Base-by-base conservation (phyloP, 1,139 yeast species). In the Kurtzmaniella quercitrusa region DNA sequence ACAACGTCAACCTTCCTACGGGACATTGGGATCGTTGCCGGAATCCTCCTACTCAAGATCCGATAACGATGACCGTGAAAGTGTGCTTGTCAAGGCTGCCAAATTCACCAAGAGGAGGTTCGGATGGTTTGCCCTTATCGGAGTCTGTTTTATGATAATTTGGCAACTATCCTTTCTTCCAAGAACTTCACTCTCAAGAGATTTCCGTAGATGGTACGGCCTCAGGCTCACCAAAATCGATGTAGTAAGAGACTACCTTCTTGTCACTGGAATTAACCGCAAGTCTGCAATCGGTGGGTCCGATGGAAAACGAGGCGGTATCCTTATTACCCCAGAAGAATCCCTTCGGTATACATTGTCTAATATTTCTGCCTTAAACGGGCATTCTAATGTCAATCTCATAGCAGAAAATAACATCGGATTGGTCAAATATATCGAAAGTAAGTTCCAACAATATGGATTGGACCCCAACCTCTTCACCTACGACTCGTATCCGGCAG, bases 151-250 rank as follows among this genome's bases (percentile, higher is more conserved):
- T 45, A 66, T 78, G 39, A 64, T 80, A 11, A 68, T 80, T 3
- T 79, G 85, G 53, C 79, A 85, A 44, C 68, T 89, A 41, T 80
- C 87, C 1, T 91, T 91, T 58, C 69, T 90, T 24, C 97, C 97
- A 1, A 66, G 97, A 47, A 89, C 98, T 1, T 87, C 96, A 1
- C 67, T 89, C 16, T 81, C 86, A 43, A 71, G 97, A 50, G 98
- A 91, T 61, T 81, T 87, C 59, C 75, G 93, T 53, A 66, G 96
- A 44, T 64, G 88, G 55, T 89, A 89, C 61, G 81, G 82, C 18
- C 74, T 83, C 23, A 75, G 66, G 44, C 56, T 84, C 41, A 81
- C 90, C 2, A 76, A 74, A 48, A 72, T 78, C n/a, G 93, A 85
- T 49, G 75, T 82, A 24, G 77, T 81, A 51, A 62, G 91, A 40